These are phyloP conservation scores for Tricholoma terreum DNA, from an alignment of 768 basidiomycete genomes.

Conservation along the genomic window DNA sequence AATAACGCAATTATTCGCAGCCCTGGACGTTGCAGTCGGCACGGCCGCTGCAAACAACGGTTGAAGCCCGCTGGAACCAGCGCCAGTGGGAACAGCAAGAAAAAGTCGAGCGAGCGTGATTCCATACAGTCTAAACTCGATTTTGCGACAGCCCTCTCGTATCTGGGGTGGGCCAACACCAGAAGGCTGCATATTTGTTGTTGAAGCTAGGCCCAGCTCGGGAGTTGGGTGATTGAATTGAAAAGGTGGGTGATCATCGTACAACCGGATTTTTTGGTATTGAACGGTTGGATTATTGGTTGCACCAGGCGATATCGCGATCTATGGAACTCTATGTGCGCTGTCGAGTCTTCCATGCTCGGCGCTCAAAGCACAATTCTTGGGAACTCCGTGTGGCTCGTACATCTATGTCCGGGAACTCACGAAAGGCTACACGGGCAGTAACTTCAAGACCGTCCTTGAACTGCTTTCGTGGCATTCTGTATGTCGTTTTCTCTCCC, in stretches of 20 bases:
- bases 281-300: constrained; percentile 47
- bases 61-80: constrained; percentile 14
- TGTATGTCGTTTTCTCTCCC: constrained; percentile 36
- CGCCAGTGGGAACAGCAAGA: constrained; percentile 31
- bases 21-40: constrained; percentile 61
- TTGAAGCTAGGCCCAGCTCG: constrained; percentile 62
- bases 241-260: constrained; percentile 64
- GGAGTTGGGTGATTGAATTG: constrained; percentile 75
- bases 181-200: constrained; percentile 76
- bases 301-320: constrained; percentile 78
- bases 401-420: constrained; percentile 87
- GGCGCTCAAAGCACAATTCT: constrained; percentile 61
- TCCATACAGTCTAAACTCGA: constrained; percentile 76
- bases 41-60: constrained; percentile 24
- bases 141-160: constrained; percentile 74
- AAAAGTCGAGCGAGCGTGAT: constrained; percentile 59
- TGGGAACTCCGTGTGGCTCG: constrained; percentile 71
- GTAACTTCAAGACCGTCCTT: constrained; percentile 81
- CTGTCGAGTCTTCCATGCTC: constrained; percentile 73
- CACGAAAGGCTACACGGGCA: constrained; percentile 80
- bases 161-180: constrained; percentile 72
- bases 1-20: constrained; percentile 86
- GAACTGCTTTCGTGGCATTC: constrained; percentile 72
- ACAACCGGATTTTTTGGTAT: no score
- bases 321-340: constrained; percentile 82